These are phyloP conservation scores for Chlamydomonas eustigma DNA, from an alignment of 139 green algal genomes.

Conservation along the genomic window DNA sequence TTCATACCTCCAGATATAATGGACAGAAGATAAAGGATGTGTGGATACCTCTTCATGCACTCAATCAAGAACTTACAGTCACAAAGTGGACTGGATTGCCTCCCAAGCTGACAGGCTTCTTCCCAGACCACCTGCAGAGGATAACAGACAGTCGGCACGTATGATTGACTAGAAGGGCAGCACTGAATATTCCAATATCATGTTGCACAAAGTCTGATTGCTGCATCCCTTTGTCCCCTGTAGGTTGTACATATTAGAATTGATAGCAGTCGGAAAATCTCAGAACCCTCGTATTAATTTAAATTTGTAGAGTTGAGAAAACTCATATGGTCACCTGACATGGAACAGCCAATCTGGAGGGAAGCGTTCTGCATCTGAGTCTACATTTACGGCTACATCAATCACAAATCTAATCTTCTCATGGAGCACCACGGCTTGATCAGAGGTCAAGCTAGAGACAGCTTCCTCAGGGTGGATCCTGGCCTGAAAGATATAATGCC, in stretches of 20 bases:
- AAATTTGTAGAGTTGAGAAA: not conserved
- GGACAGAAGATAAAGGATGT: not conserved
- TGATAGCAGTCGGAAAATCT: not conserved
- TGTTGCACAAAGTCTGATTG: not conserved
- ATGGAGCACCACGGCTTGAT: slow-evolving; percentile 28
- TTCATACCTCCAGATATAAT: not conserved
- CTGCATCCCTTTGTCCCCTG: not conserved
- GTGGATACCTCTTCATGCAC: not conserved
- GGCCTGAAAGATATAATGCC: not conserved
- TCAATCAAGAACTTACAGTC: slow-evolving; percentile 20
- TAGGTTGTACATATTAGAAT: not conserved
- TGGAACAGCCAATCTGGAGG: slow-evolving; percentile 80
- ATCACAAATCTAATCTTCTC: slow-evolving; percentile 44
- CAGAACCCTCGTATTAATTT: not conserved
- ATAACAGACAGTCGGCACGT: not conserved
- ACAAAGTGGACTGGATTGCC: slow-evolving; percentile 59
- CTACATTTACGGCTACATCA: slow-evolving; percentile 44
- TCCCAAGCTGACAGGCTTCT: slow-evolving; percentile 30
- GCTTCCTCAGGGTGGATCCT: slow-evolving; percentile 11
- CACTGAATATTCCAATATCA: not conserved
- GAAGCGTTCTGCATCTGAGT: slow-evolving; percentile 58
- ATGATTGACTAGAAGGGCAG: not conserved
- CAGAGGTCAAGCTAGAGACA: not conserved
- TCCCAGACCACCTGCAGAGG: slow-evolving; percentile 50
- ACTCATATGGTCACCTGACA: slow-evolving; percentile 33